These are phyloP conservation scores for Ustilago vetiveriae DNA, from an alignment of 1,284 basidiomycete genomes.

Conservation along the genomic window DNA sequence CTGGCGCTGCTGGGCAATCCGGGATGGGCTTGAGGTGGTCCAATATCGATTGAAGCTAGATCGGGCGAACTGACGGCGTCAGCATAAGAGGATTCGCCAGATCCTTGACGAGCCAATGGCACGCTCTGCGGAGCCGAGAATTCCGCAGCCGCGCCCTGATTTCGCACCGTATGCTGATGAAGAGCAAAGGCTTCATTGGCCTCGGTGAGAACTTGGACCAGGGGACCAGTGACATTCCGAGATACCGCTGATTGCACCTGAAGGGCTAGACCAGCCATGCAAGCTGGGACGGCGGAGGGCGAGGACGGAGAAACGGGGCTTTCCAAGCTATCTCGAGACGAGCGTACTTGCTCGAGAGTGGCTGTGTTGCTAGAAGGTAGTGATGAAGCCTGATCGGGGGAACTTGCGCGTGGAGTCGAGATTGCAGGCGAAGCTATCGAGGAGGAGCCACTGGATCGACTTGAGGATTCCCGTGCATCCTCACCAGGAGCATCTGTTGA, in stretches of 20 bases:
- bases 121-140: neutral
- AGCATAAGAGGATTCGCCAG: constrained; percentile 16
- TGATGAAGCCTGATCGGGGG: constrained; percentile 12
- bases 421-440: constrained; percentile 29
- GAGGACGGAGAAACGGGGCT: constrained; percentile 4
- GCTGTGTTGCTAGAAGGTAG: constrained; percentile 5
- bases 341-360: constrained; percentile 2
- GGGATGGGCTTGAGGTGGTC: neutral
- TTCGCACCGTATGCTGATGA: constrained; percentile 4
- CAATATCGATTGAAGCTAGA: constrained; percentile 1
- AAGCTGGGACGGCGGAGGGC: constrained; percentile 18
- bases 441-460: constrained; percentile 18
- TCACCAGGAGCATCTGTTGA: constrained; percentile 10
- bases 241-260: constrained; percentile 44
- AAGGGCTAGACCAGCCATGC: constrained; percentile 31
- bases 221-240: constrained; percentile 39
- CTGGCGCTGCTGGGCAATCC: constrained; percentile 12
- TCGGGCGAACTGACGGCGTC: constrained; percentile 34
- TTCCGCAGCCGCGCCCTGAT: constrained; percentile 2
- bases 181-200: constrained; percentile 24
- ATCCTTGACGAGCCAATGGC: constrained; percentile 6
- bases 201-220: constrained; percentile 37
- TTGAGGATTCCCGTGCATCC: constrained; percentile 1
- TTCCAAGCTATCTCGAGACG: constrained; percentile 13
- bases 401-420: constrained; percentile 35